Evolutionary conservation across 2,329 filamentous ascomycete genomes (phyloP).

Genomic region (Emergomyces pasteurianus): DNA sequence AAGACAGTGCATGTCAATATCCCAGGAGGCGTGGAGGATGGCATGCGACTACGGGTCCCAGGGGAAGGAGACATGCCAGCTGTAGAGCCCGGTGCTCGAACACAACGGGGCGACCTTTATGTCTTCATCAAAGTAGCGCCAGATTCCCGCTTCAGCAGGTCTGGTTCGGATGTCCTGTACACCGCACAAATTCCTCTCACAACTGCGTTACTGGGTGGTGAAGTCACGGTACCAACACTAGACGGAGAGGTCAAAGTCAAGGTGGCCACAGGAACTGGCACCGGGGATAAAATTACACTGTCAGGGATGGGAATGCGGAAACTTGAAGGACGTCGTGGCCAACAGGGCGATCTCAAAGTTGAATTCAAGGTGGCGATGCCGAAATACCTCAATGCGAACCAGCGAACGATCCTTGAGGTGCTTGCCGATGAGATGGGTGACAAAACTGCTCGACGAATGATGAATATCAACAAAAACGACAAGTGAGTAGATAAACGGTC

Average conservation of each 20-base stretch:
- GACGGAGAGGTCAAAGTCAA: slow-evolving; percentile 85
- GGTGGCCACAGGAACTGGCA: slow-evolving; percentile 80
- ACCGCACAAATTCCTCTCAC: slow-evolving; percentile 85
- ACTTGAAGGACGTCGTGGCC: slow-evolving; percentile 53
- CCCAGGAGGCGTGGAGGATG: slow-evolving; percentile 88
- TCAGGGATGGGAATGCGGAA: slow-evolving; percentile 90
- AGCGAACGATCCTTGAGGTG: slow-evolving; percentile 88
- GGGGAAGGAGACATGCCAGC: slow-evolving; percentile 78
- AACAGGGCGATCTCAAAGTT: slow-evolving; percentile 67
- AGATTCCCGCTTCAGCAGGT: slow-evolving; percentile 78
- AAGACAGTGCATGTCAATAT: slow-evolving; percentile 84
- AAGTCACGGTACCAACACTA: slow-evolving; percentile 78
- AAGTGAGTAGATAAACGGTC: slow-evolving; percentile 34
- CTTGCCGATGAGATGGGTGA: slow-evolving; percentile 93
- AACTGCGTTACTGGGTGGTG: slow-evolving; percentile 82
- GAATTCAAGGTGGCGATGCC: slow-evolving; percentile 95
- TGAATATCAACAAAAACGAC: slow-evolving; percentile 56
- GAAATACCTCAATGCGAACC: slow-evolving; percentile 82
- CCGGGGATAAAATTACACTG: slow-evolving; percentile 82
- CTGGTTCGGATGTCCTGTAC: slow-evolving; percentile 82
- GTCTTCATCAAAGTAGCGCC: slow-evolving; percentile 81
- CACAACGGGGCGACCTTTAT: slow-evolving; percentile 76
- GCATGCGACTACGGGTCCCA: slow-evolving; percentile 77
- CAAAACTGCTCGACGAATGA: slow-evolving; percentile 79
- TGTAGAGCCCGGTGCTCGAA: slow-evolving; percentile 49